Percentiles rank a stretch among this genome's conserved stretches.
Conservation (phyloP, 169 alveolate species). For the Eimeria tenella region DNA sequence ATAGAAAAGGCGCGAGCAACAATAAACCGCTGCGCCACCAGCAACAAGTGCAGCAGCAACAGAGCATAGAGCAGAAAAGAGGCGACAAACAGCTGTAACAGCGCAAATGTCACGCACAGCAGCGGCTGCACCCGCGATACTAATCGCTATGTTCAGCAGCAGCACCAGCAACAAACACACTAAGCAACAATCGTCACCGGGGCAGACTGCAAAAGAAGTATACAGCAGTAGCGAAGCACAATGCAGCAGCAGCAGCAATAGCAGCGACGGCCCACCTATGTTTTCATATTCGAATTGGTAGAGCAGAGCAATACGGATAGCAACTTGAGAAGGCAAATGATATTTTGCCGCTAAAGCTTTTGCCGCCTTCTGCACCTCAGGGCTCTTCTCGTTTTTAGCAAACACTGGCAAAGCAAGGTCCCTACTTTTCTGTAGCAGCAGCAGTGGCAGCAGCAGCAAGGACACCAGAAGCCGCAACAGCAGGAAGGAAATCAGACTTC, state of each 20-base stretch:
- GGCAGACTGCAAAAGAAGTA: background rate
- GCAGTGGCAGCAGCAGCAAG: background rate
- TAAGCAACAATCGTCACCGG: too few relatives aligned
- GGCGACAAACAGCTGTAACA: background rate
- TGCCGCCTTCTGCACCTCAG: constrained; percentile 66
- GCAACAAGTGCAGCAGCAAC: background rate
- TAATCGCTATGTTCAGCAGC: background rate
- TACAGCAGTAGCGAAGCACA: background rate
- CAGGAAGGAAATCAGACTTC: background rate
- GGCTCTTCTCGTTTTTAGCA: constrained; percentile 60
- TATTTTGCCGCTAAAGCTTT: background rate
- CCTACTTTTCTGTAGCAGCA: background rate
- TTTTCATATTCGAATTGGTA: constrained; percentile 50
- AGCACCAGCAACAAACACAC: background rate
- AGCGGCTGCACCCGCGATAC: too few relatives aligned
- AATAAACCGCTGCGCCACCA: background rate
- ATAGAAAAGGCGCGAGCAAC: background rate
- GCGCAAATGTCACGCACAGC: background rate
- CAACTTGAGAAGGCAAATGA: constrained; percentile 27
- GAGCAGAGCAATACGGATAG: constrained; percentile 60
- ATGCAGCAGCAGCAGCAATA: background rate
- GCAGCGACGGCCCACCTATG: constrained; percentile 14
- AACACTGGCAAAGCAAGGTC: background rate
- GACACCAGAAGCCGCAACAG: background rate
- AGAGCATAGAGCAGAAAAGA: background rate